These are phyloP conservation scores for Metschnikowia arizonensis DNA, from an alignment of 805 yeast genomes.

Conservation along the genomic window DNA sequence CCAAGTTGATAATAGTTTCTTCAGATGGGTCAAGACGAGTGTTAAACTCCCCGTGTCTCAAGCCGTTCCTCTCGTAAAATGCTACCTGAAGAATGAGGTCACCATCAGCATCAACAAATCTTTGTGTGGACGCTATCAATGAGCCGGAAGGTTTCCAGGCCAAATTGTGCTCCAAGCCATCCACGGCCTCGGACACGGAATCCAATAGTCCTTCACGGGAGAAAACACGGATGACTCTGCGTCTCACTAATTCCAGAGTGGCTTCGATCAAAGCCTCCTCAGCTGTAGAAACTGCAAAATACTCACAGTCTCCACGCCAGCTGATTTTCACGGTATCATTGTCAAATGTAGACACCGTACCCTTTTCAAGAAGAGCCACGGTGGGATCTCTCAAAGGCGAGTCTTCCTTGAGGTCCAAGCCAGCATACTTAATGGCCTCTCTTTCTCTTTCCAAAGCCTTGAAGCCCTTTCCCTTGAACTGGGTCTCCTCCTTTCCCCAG, in stretches of 20 bases:
- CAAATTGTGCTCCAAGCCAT: slow-evolving; percentile 67
- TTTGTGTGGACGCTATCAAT: slow-evolving; percentile 75
- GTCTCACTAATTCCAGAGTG: slow-evolving; percentile 34
- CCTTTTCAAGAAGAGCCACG: slow-evolving; percentile 67
- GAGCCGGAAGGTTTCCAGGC: slow-evolving; percentile 94
- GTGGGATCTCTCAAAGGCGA: slow-evolving; percentile 80
- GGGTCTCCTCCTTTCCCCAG: slow-evolving; percentile 98
- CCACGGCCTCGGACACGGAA: slow-evolving; percentile 86
- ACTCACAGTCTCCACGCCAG: slow-evolving; percentile 97
- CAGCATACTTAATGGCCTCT: slow-evolving; percentile 55
- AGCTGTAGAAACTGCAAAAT: slow-evolving; percentile 60
- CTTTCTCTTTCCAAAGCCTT: slow-evolving; percentile 66
- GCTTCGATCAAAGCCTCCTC: slow-evolving; percentile 48
- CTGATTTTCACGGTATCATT: slow-evolving; percentile 48
- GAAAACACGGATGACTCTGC: slow-evolving; percentile 83
- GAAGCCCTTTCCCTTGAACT: slow-evolving; percentile 91
- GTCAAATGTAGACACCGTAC: slow-evolving; percentile 58
- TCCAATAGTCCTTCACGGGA: slow-evolving; percentile 72
- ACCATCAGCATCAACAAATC: slow-evolving; percentile 52
- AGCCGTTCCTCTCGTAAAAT: slow-evolving; percentile 90
- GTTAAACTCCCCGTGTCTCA: slow-evolving; percentile 82
- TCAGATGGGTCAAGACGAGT: slow-evolving; percentile 52
- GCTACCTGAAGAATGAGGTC: slow-evolving; percentile 51
- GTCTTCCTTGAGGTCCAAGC: slow-evolving; percentile 58
- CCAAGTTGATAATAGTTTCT: slow-evolving; percentile 47